Base-by-base conservation (phyloP, 1,284 basidiomycete genomes). In the Melampsora larici-populina region DNA sequence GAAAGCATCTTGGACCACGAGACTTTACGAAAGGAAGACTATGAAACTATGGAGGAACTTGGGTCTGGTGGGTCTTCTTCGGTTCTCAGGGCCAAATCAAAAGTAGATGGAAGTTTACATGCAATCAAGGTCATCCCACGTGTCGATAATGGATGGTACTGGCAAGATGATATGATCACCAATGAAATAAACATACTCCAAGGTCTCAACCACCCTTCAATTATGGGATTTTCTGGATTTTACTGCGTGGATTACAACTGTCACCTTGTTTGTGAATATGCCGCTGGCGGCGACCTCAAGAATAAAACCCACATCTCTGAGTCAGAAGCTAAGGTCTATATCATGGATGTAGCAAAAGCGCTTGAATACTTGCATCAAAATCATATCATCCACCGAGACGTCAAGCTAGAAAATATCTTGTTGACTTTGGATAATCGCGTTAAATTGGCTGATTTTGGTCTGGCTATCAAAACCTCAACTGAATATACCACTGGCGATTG, bases 351-450 rank as follows among this genome's bases (percentile, higher is more conserved):
- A 80, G 86, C 98, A 33, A 89, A 90, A 60, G 97, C 97, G 4
- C 87, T 99, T 63, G 89, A 90, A 81, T 99, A 98, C 82, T 88
- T 99, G 9, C 97, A 99, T 83, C 91, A 92, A 80, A 89, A 91
- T 9, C 93, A 92, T 80, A 98, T 99, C 83, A 94, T 99, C 78
- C 96, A 99, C 84, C 92, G 95, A 31, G 96, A 99, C 82, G 97
- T 99, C 86, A 99, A 98, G 82, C 96, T 95, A 36, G 96, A 93
- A 51, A 98, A 99, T 84, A 96, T 99, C 78, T 89, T 99, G 74
- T 24, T 73, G 26, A 29, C 60, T 8, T n/a, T 13, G 1, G 26
- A 31, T 33, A 63, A 60, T 3, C 65, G 64, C 31, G 4, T 73
- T 0, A 73, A 73, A 36, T 13, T 73, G 3, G 36, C 71, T 21